A percentile compares a stretch with the other conserved stretches of the same genome.
These are phyloP conservation scores for Artemisia tridentata DNA, from an alignment of 129 eudicot genomes.

Conservation along the genomic window DNA sequence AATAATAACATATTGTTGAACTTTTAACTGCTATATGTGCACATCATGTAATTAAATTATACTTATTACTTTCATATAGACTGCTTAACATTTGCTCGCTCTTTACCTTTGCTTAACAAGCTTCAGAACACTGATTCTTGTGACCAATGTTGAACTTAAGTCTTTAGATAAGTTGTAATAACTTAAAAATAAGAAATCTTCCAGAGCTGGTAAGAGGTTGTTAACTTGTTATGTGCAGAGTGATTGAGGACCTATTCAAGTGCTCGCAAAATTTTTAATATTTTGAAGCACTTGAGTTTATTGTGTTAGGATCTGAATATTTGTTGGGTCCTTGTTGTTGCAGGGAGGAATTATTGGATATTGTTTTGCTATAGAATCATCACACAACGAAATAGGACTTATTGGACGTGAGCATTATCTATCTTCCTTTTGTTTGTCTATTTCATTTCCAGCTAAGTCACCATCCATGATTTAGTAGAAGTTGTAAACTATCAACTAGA, in stretches of 20 bases:
- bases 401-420: constrained; percentile 78
- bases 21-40: too few relatives aligned
- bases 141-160: too few relatives aligned
- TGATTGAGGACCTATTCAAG: constrained; percentile 1
- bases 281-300: constrained; percentile 10
- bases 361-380: constrained; percentile 78
- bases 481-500: constrained; percentile 10
- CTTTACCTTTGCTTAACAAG: too few relatives aligned
- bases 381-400: constrained; percentile 54
- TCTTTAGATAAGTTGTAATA: too few relatives aligned
- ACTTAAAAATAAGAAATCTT: too few relatives aligned
- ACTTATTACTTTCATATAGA: too few relatives aligned
- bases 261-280: background rate
- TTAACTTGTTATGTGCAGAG: background rate
- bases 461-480: background rate
- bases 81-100: too few relatives aligned
- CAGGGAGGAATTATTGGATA: constrained; percentile 86
- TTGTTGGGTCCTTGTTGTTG: constrained; percentile 23
- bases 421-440: constrained; percentile 6
- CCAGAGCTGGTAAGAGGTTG: background rate
- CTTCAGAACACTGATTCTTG: too few relatives aligned
- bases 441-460: background rate
- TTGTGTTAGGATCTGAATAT: background rate
- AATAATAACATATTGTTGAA: too few relatives aligned
- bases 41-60: too few relatives aligned